phyloP scores from a whole-genome alignment of 495 filamentous ascomycete genomes.

The Aspergillus panamensis region DNA sequence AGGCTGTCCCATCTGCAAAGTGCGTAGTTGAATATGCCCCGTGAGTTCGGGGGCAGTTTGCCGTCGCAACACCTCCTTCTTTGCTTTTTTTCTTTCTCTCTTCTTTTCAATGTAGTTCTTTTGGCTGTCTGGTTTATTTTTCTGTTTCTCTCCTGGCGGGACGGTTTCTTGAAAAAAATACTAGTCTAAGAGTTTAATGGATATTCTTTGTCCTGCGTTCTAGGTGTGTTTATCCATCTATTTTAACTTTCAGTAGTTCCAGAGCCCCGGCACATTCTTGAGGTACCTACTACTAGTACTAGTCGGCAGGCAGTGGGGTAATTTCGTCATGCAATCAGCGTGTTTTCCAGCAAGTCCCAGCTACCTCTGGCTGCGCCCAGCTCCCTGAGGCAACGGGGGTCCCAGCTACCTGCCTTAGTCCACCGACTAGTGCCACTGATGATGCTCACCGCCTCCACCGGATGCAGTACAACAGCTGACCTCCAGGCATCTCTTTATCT shows the following conservation, averaged over 20 bases:
- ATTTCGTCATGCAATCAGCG: background rate
- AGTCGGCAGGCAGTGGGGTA: too few relatives aligned
- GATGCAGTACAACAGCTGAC: slow-evolving; percentile 24
- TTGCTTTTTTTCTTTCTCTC: slow-evolving; percentile 10
- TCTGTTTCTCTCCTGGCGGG: slow-evolving; percentile 3
- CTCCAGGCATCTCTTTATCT: slow-evolving; percentile 23
- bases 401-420: background rate
- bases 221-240: background rate
- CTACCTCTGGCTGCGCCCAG: background rate
- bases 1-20: background rate
- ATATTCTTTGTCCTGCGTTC: background rate
- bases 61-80: slow-evolving; percentile 6
- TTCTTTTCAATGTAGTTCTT: slow-evolving; percentile 1
- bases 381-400: background rate
- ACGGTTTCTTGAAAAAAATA: background rate
- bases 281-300: too few relatives aligned
- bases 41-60: slow-evolving; percentile 6
- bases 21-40: slow-evolving; percentile 6
- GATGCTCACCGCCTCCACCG: slow-evolving; percentile 11
- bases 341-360: background rate
- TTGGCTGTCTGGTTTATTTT: background rate
- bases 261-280: background rate
- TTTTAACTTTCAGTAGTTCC: background rate
- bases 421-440: background rate
- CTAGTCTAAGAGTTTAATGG: background rate